Evolutionary conservation across 345 rosid species (phyloP).

Genomic region (Draba incana): DNA sequence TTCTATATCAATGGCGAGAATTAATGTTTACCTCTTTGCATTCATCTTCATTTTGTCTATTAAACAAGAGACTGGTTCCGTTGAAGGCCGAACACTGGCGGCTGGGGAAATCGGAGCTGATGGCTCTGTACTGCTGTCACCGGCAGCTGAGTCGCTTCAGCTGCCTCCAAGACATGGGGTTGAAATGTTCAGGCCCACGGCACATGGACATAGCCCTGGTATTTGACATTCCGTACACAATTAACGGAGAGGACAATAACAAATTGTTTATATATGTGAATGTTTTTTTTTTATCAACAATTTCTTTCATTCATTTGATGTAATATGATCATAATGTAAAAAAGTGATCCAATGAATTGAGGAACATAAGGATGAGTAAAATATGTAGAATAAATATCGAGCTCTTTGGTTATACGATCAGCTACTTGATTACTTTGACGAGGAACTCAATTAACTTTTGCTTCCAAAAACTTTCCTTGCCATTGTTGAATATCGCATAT

Average conservation of each 20-base stretch:
- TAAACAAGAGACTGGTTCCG: constrained; percentile 17
- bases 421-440: no score
- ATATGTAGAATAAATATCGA: no score
- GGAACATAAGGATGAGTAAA: no score
- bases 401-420: no score
- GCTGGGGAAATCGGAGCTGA: not conserved
- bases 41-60: constrained; percentile 27
- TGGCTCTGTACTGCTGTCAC: constrained; percentile 8
- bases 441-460: no score
- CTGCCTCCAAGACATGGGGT: constrained; percentile 18
- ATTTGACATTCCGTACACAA: constrained; percentile 53
- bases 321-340: no score
- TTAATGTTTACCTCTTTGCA: constrained; percentile 37
- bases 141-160: constrained; percentile 21
- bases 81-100: constrained; percentile 27
- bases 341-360: no score
- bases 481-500: no score
- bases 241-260: constrained; percentile 5
- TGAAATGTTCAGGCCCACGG: constrained; percentile 51
- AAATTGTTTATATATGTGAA: not conserved
- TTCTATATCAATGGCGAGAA: constrained; percentile 31
- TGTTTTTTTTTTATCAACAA: no score
- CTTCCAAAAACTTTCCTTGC: no score
- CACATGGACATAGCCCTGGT: constrained; percentile 62
- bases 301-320: no score